Evolutionary conservation across 305 asterid species (phyloP).

Genomic region (Fraxinus angustifolia): DNA sequence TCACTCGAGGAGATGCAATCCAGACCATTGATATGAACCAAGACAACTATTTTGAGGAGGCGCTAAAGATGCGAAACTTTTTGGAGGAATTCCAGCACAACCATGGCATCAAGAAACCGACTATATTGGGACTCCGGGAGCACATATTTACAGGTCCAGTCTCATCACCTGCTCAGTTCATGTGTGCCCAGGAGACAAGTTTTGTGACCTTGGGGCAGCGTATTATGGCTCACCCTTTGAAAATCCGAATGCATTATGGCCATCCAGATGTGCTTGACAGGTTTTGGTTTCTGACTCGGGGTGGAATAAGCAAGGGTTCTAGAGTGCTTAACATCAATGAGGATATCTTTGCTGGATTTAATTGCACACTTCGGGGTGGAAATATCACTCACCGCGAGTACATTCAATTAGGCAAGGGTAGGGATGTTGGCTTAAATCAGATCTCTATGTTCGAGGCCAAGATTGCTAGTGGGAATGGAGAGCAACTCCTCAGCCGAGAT

Average conservation of each 20-base stretch:
- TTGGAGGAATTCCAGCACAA: conserved; percentile 68
- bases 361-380: conserved; percentile 87
- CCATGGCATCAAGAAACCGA: conserved; percentile 82
- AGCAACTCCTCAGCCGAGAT: conserved; percentile 83
- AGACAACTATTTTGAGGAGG: conserved; percentile 95
- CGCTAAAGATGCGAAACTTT: conserved; percentile 89
- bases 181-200: conserved; percentile 94
- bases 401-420: conserved; percentile 93
- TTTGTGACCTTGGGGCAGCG: conserved; percentile 96
- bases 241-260: conserved; percentile 94
- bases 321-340: conserved; percentile 89
- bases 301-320: conserved; percentile 97
- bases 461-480: conserved; percentile 91
- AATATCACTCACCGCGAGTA: conserved; percentile 89
- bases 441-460: conserved; percentile 89
- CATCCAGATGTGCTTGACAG: conserved; percentile 96
- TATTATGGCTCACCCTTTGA: conserved; percentile 88
- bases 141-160: conserved; percentile 91
- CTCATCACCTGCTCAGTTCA: conserved; percentile 95
- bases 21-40: conserved; percentile 99
- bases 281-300: conserved; percentile 90
- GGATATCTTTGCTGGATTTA: conserved; percentile 95
- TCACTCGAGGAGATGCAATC: conserved; percentile 93
- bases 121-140: conserved; percentile 89
- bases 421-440: conserved; percentile 90